Conservation (phyloP, 2,329 filamentous ascomycete genomes). For the Sclerotinia glacialis region DNA sequence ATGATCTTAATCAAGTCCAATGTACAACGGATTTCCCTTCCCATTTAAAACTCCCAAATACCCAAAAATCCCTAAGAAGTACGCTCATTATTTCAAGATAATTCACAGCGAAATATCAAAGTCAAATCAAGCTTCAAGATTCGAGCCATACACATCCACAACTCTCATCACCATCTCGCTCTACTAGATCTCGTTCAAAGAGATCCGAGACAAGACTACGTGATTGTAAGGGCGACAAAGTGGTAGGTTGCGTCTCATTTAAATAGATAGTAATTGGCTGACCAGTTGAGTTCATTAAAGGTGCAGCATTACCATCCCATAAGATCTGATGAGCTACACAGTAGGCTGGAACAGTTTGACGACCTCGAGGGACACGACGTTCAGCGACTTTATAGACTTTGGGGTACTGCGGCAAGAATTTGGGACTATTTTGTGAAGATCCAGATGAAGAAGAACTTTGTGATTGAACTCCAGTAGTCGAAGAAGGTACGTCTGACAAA, state of each 20-base stretch:
- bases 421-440: conserved; percentile 26
- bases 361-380: conserved; percentile 45
- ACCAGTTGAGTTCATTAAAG: conserved; percentile 31
- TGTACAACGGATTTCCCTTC: neutral
- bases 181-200: conserved; percentile 8
- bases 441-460: conserved; percentile 22
- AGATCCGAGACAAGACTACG: conserved; percentile 9
- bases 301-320: conserved; percentile 44
- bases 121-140: conserved; percentile 16
- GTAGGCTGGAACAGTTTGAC: conserved; percentile 49
- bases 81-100: neutral
- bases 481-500: conserved; percentile 36
- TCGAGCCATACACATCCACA: conserved; percentile 26
- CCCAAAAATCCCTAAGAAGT: neutral
- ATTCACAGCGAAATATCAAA: neutral
- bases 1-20: neutral
- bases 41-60: neutral
- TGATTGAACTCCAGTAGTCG: conserved; percentile 14
- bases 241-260: conserved; percentile 35
- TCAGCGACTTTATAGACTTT: conserved; percentile 65
- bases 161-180: conserved; percentile 6
- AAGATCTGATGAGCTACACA: conserved; percentile 64
- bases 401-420: conserved; percentile 46
- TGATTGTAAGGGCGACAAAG: conserved; percentile 23
- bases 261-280: conserved; percentile 33